Evolutionary conservation across 257 asterid species (phyloP).

Genomic region (Solanum chiquidenum): DNA sequence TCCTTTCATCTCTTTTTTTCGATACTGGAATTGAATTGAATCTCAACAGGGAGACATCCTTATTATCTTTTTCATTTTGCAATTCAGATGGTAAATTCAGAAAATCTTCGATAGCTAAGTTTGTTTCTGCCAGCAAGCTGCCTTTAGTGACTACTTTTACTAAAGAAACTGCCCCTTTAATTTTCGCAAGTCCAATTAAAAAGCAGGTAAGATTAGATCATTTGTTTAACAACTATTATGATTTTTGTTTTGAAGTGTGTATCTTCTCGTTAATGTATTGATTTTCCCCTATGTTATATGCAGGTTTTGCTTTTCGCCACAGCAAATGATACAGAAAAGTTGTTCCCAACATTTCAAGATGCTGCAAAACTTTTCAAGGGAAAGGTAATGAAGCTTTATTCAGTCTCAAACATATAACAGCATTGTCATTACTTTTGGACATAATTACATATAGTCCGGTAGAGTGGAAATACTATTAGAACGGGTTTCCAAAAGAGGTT

Average conservation of each 20-base stretch:
- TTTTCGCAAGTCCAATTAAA: slow-evolving; percentile 72
- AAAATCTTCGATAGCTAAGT: slow-evolving; percentile 52
- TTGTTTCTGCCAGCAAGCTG: slow-evolving; percentile 77
- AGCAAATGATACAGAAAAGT: slow-evolving; percentile 37
- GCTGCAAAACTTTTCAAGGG: slow-evolving; percentile 89
- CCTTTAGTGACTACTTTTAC: slow-evolving; percentile 76
- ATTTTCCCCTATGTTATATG: neutral
- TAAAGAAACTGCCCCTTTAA: slow-evolving; percentile 60
- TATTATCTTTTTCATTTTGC: neutral
- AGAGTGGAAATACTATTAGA: neutral
- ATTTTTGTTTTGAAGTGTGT: neutral
- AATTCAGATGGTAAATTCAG: slow-evolving; percentile 59
- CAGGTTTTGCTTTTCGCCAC: slow-evolving; percentile 83
- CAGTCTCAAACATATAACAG: neutral
- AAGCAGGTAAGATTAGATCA: slow-evolving; percentile 48
- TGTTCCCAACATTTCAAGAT: slow-evolving; percentile 61
- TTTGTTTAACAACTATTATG: neutral
- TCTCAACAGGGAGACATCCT: neutral
- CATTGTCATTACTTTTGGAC: neutral
- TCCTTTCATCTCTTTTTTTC: neutral
- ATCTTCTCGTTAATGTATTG: slow-evolving; percentile 2
- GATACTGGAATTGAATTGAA: neutral
- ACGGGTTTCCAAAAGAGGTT: neutral
- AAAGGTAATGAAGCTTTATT: slow-evolving; percentile 41
- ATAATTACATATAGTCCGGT: neutral